A percentile compares a stretch with the other conserved stretches of the same genome.
phyloP scores from a whole-genome alignment of 208 protist species.

The Leishmania gerbilli region DNA sequence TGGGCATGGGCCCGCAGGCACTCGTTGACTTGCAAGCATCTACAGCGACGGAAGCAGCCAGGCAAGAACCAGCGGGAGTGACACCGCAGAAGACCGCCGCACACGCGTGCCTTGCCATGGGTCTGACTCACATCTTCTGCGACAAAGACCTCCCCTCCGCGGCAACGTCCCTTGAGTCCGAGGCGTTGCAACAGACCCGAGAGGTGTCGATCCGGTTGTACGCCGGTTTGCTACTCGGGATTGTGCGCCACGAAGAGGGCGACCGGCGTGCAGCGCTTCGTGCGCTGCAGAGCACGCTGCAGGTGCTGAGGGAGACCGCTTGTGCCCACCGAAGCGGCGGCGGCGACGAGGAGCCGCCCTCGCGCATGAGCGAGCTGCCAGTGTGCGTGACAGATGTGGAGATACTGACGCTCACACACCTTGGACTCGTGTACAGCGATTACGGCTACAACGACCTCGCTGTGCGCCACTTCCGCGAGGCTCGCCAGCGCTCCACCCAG shows the following conservation, averaged over 20 bases:
- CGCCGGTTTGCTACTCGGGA: conserved; percentile 14
- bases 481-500: not conserved
- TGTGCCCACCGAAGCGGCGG: not conserved
- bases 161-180: not conserved
- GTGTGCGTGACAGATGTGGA: conserved; percentile 36
- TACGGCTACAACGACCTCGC: conserved; percentile 79
- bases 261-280: conserved; percentile 13
- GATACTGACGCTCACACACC: conserved; percentile 53
- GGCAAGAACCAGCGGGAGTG: not conserved
- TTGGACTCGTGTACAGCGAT: conserved; percentile 76
- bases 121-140: conserved; percentile 29
- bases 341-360: conserved; percentile 18
- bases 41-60: not conserved
- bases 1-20: conserved; percentile 45
- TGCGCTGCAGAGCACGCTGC: conserved; percentile 1
- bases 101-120: conserved; percentile 17
- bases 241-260: conserved; percentile 17
- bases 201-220: conserved; percentile 14
- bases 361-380: conserved; percentile 14
- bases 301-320: conserved; percentile 2
- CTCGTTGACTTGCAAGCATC: conserved; percentile 22
- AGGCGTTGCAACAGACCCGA: conserved; percentile 2
- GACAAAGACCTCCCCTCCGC: conserved; percentile 5
- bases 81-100: not conserved
- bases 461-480: conserved; percentile 59